Base-by-base conservation (phyloP, 129 eudicot genomes). In the Pseudognaphalium luteoalbum region DNA sequence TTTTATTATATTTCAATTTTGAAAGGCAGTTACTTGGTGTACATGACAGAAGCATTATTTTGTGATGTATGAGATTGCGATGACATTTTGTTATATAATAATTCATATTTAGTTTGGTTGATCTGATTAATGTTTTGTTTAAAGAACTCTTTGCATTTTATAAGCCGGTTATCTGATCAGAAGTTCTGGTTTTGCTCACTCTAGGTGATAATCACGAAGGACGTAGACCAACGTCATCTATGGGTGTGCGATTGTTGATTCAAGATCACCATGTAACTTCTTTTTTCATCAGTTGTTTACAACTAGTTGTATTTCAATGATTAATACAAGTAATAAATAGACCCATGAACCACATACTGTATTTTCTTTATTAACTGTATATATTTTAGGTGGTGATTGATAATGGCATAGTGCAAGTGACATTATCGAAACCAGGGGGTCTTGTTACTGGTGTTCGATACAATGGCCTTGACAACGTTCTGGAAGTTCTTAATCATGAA, bases 371-470 rank as follows among this genome's bases (percentile, higher is more conserved):
- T 71, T 12, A 72, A 34, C 7, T 39, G 44, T 39, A 39, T 72
- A 12, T 71, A 72, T 78, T 56, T 56, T 71, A 91, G 97, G 89
- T 88, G 75, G 84, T 88, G 77, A 73, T 91, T 16, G 97, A 86
- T 78, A 91, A 91, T 81, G 97, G 97, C 62, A 71, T 91, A 70
- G 44, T 88, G 64, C 84, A 83, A 82, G 57, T 91, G 57, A 88
- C 84, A 7, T 75, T 91, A 71, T 79, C 92, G 2, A 88, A 84
- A 20, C 97, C 97, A 61, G 90, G 76, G 10, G 94, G 97, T 22
- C 80, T 72, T 61, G 73, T 91, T 33, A 85, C 81, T 0, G 86
- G 90, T 44, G 72, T 91, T 17, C 71, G 65, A 12, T 91, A 86
- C 56, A 82, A 81, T 65, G 94, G 97, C 76, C 76, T 91, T 39